Evolutionary conservation across 2,329 filamentous ascomycete species (phyloP), one percentile per base, ranked within the genome.

Genomic region (Trichoderma cornu-damae): DNA sequence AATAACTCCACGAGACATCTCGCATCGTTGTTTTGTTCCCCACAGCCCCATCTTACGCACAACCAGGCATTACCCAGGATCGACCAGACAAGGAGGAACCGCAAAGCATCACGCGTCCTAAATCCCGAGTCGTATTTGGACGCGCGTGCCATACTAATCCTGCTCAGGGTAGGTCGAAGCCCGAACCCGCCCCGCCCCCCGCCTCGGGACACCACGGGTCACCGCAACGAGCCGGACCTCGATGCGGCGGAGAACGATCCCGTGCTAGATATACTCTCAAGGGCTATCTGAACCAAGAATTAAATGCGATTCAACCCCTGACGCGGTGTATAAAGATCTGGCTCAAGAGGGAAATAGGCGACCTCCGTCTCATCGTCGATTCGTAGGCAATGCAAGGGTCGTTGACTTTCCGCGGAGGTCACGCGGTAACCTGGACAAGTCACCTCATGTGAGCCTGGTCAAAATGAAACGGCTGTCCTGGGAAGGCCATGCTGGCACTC

Each of bases 401-500:
- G 24, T 40, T 18, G 46, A 28, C 16, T 35, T 32, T 51, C 48
- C 26, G 18, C 48, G 46, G 40, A 46, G 48, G 48, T 28, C 38
- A 9, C 22, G 8, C 51, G 9, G 5, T 50, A 20, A 20, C 42
- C 14, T 44, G 20, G 14, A 32, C 11, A 20, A 38, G 22, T 68
- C 72, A 77, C 61, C 74, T 69, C 70, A 77, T 80, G 64, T 81
- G 82, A 69, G 79, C 77, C 49, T 82, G 83, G 61, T 87, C 84
- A 69, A 90, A 90, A 51, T 85, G 83, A 72, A 92, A 94, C 48
- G 88, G 87, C 57, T 89, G 88, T 2, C 87, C 89, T 9, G 91
- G 91, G 67, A 96, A 96, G 63, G 93, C 89, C 93, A 96, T 96
- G 74, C 90, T 96, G 34, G 92, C 92, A 59, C 89, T 93, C 52